Conservation (phyloP, 257 asterid genomes). For the Penstemon barbatus region DNA sequence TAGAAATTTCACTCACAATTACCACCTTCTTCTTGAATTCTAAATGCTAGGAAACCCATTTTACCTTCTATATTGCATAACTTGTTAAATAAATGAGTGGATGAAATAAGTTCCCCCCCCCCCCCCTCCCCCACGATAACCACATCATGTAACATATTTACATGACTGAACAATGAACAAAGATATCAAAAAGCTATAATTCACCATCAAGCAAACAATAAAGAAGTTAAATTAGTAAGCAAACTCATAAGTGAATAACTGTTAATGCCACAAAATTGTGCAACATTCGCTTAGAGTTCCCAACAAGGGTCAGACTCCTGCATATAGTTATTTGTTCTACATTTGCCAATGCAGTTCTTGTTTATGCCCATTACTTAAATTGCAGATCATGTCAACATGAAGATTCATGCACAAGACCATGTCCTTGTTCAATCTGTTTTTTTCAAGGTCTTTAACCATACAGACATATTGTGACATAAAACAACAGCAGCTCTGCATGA, state of each 20-base stretch:
- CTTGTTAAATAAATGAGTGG: not conserved
- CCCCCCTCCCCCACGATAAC: not conserved
- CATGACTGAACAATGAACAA: not conserved
- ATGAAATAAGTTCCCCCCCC: not conserved
- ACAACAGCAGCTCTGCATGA: not conserved
- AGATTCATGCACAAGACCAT: not conserved
- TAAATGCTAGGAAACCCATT: constrained; percentile 1
- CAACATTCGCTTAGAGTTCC: not conserved
- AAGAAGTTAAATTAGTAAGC: not conserved
- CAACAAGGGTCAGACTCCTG: not conserved
- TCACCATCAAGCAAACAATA: not conserved
- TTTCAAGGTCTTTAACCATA: not conserved
- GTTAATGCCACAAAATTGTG: not conserved
- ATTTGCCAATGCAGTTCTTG: not conserved
- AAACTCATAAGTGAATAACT: not conserved
- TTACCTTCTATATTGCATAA: not conserved
- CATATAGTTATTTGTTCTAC: not conserved
- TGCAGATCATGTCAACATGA: not conserved
- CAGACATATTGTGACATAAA: constrained; percentile 10
- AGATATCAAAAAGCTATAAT: not conserved
- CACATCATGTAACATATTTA: not conserved
- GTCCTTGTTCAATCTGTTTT: not conserved
- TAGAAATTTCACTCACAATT: not conserved
- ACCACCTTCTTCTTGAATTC: not conserved
- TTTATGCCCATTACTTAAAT: constrained; percentile 12